Evolutionary conservation across 768 basidiomycete species (phyloP).

Genomic region (Termitomyces sp.): DNA sequence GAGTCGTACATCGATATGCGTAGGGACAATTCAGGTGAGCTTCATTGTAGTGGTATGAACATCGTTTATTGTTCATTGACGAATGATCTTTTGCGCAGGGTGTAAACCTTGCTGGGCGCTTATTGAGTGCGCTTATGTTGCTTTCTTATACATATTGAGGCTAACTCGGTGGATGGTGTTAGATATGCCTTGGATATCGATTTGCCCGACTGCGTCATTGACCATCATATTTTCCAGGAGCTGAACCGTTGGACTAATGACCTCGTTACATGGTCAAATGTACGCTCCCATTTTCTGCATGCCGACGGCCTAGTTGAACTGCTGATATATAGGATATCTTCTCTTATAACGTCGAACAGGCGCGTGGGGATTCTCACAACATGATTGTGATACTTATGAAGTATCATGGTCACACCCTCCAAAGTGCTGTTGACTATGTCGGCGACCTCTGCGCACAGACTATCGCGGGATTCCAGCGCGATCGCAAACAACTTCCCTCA

Average conservation of each 20-base stretch:
- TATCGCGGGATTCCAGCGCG: conserved; percentile 45
- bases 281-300: conserved; percentile 36
- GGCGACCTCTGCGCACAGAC: conserved; percentile 54
- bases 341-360: conserved; percentile 73
- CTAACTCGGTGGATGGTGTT: background rate
- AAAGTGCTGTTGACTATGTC: conserved; percentile 58
- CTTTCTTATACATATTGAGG: background rate
- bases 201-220: conserved; percentile 64
- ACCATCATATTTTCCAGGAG: conserved; percentile 53
- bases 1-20: conserved; percentile 70
- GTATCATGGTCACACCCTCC: conserved; percentile 49
- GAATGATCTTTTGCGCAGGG: conserved; percentile 20
- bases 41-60: background rate
- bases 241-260: conserved; percentile 73
- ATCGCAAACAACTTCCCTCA: conserved; percentile 45
- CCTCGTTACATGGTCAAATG: conserved; percentile 69
- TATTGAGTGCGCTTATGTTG: conserved; percentile 51
- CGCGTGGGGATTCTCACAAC: conserved; percentile 66
- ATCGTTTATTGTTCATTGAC: background rate
- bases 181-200: conserved; percentile 64
- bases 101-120: conserved; percentile 76
- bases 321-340: conserved; percentile 51
- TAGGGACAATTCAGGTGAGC: conserved; percentile 66
- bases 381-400: conserved; percentile 67
- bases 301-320: background rate